Evolutionary conservation across 106 monocot genomes (phyloP).

Genomic region (Dactylorhiza incarnata): DNA sequence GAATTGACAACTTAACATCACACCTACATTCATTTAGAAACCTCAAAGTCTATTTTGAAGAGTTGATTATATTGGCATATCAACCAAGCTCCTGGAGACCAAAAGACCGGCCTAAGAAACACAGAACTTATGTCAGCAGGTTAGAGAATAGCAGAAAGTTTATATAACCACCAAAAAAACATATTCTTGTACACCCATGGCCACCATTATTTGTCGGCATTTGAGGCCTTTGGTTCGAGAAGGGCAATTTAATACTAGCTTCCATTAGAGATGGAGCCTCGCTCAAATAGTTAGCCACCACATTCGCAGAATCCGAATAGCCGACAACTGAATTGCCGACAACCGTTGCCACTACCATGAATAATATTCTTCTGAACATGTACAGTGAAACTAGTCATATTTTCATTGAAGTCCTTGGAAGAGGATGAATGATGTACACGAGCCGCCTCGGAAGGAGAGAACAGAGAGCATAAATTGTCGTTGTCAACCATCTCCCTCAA

Average conservation of each 20-base stretch:
- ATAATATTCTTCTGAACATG: conserved; percentile 4
- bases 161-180: background rate
- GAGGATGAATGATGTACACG: background rate
- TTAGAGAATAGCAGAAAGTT: background rate
- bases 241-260: conserved; percentile 12
- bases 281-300: conserved; percentile 5
- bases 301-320: conserved; percentile 69
- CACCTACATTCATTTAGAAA: no score
- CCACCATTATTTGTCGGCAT: conserved; percentile 13
- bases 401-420: background rate
- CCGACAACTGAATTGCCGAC: no score
- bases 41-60: no score
- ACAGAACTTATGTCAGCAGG: background rate
- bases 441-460: background rate
- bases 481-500: conserved; percentile 5
- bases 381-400: background rate
- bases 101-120: conserved; percentile 1
- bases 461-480: background rate
- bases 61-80: conserved; percentile 9
- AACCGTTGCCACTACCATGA: conserved; percentile 21
- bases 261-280: conserved; percentile 13
- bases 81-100: conserved; percentile 1
- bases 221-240: conserved; percentile 12
- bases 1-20: background rate
- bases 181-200: conserved; percentile 24